A percentile compares a stretch with the other conserved stretches of the same genome.
phyloP scores from a whole-genome alignment of 495 filamentous ascomycete genomes.

The Penicillium paradoxum region DNA sequence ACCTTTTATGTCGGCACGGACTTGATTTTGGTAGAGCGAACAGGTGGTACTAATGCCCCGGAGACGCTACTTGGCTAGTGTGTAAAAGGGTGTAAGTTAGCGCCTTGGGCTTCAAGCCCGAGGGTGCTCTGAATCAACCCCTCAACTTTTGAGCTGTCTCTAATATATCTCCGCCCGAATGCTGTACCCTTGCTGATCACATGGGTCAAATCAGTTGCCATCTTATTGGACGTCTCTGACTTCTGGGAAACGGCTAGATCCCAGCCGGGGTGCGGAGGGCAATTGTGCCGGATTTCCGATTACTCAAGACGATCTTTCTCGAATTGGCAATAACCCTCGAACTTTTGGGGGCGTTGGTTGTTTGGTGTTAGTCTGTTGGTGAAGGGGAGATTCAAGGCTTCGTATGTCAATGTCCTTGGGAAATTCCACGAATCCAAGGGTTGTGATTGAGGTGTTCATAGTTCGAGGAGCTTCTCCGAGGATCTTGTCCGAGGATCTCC shows the following conservation, averaged over 20 bases:
- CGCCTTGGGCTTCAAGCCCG: constrained; percentile 18
- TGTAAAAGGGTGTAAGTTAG: neutral
- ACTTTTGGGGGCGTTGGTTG: neutral
- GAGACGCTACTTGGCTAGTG: neutral
- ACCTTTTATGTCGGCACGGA: neutral
- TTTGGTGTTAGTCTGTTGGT: constrained; percentile 1
- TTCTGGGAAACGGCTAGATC: constrained; percentile 8
- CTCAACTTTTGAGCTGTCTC: neutral
- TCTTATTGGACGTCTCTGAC: constrained; percentile 3
- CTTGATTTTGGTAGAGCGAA: neutral
- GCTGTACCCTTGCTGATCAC: constrained; percentile 5
- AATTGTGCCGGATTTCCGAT: constrained; percentile 15
- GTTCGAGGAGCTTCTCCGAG: too few species aligned
- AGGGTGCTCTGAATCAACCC: neutral
- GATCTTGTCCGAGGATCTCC: too few species aligned
- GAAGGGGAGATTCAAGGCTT: too few species aligned
- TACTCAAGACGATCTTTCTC: neutral
- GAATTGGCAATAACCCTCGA: constrained; percentile 12
- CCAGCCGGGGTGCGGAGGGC: constrained; percentile 5
- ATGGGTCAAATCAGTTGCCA: neutral
- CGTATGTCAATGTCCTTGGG: neutral
- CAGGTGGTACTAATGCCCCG: neutral
- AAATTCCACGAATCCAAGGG: neutral
- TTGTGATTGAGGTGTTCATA: neutral
- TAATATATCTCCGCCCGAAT: neutral